Base-by-base conservation (phyloP, 371 early-diverging fungal species). In the Rhizopus stolonifer region DNA sequence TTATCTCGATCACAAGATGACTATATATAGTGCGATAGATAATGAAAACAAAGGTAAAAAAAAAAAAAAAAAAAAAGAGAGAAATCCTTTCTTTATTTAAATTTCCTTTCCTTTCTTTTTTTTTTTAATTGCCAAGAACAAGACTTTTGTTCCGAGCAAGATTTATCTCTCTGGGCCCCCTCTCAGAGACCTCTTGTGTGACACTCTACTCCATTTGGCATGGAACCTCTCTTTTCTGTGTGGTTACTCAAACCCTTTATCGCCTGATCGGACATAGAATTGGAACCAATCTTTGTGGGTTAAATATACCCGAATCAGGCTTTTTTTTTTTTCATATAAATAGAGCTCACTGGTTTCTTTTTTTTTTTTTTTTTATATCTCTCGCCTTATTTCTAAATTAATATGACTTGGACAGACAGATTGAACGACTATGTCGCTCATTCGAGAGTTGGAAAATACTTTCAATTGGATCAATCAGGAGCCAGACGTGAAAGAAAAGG, bases 401-500 rank as follows among this genome's bases (percentile, higher is more conserved):
- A 26, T 9, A 46, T 57, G 54, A 39, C 45, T 46, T 63, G 66
- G 66, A 24, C 66, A 14, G 72, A 77, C 39, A 72, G 46, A 31
- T 51, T 84, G 46, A 85, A 87, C 46, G 55, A 49, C n/a, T 49
- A 57, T n/a, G 76, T 86, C 1, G 86, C 87, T 13, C 58, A 60
- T 18, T 75, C 85, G 4, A 23, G 49, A 4, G 43, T 83, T 40
- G 88, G 88, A 18, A 70, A 70, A 19, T 81, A 79, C 66, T 88
- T 88, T 58, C 79, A 80, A 55, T 74, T 88, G 22, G 85, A 85
- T 47, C 79, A 82, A 6, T 85, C 84, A 0, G 81, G 81, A 0
- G 72, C 80, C 19, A 63, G 65, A 43, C 60, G 60, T 4, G 75
- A 80, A 34, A 79, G 88, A 22, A 65, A 75, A 23, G 74, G 72